Base-by-base conservation (phyloP, 2,329 filamentous ascomycete species). In the Drechmeria coniospora region DNA sequence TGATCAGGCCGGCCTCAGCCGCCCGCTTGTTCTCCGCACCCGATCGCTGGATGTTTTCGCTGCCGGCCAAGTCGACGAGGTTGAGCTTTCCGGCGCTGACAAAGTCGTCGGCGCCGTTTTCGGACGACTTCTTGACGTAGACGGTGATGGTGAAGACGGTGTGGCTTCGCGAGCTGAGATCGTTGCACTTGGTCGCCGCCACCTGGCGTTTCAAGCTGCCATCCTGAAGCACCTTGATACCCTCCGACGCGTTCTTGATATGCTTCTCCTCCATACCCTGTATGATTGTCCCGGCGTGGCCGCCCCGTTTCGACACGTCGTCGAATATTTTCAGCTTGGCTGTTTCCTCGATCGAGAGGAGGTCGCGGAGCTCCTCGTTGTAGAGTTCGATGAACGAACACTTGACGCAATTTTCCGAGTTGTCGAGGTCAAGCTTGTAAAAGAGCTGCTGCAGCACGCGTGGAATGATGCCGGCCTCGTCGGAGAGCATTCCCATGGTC, bases 121-220 rank as follows among this genome's bases (percentile, higher is more conserved):
- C 81, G 3, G 73, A 72, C 1, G 72, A 72, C 35, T 79, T 76
- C 53, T 92, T 93, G 44, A 84, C 77, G 46, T 86, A 83, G 1
- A 86, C 81, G 1, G 87, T 94, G 34, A 98, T 81, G 6, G 90
- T 95, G 47, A 98, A 98, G 14, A 98, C 79, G 0, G 90, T 98
- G 48, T 98, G 92, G 59, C 86, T 93, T 51, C 90, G 75, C 43
- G 86, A 94, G 54, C 86, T 94, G 30, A 95, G 71, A 44, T 98
- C 90, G 50, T 98, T 98, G 68, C 90, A 98, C 54, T 95, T 95
- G n/a, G 90, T 98, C 4, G 92, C 84, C 5, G 90, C 92, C n/a
- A 98, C 90, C 53, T 98, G 90, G 27, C 90, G 79, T 54, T 86
- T 92, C 56, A 90, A 67, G 51, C 84, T 94, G 36, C 90, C 92